Evolutionary conservation across 495 filamentous ascomycete species (phyloP), one percentile per base, ranked within the genome.

Genomic region (Darksidea phi): DNA sequence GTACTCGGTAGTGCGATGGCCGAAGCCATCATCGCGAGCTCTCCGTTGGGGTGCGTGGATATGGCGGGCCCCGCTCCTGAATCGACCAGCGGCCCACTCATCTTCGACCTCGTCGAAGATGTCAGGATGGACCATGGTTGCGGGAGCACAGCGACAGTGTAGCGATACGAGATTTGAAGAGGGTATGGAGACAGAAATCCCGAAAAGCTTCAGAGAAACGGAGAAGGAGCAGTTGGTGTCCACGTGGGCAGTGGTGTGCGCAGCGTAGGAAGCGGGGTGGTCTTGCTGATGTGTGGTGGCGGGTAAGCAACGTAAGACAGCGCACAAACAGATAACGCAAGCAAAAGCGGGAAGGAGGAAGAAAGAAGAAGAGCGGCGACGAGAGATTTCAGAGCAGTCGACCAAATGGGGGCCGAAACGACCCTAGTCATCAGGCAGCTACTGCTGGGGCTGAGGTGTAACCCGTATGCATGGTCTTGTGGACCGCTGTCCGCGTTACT

Each of bases 41-140:
- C 42, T 43, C 18, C 57, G 64, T 1, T 55, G 21, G 17, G 58
- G 55, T 26, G 62, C 57, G 24, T 48, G 59, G 37, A 68, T 56
- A 68, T 68, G 66, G 66, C 66, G 66, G 51, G 61, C 66, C 34
- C 65, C 65, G 45, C 59, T 59, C 10, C 18, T 21, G 45, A 46
- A 42, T 34, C 36, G 48, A 18, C 51, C 66, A 24, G 37, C 15
- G 46, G 53, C 53, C 62, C 61, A 66, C 51, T 69, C 66, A 32
- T 69, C 66, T 18, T 69, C 66, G 28, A 32, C 28, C 34, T 65
- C 61, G 66, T 68, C 66, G 43, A 42, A 63, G 49, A 23, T 63
- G 21, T 59, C 66, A 24, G 48, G 20, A 20, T 34, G 45, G 11
- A 48, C 38, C 65, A 64, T 63, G 23, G 49, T 57, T 47, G 32